phyloP scores from a whole-genome alignment of 164 flowering plant species.

The Stephania cephalantha region DNA sequence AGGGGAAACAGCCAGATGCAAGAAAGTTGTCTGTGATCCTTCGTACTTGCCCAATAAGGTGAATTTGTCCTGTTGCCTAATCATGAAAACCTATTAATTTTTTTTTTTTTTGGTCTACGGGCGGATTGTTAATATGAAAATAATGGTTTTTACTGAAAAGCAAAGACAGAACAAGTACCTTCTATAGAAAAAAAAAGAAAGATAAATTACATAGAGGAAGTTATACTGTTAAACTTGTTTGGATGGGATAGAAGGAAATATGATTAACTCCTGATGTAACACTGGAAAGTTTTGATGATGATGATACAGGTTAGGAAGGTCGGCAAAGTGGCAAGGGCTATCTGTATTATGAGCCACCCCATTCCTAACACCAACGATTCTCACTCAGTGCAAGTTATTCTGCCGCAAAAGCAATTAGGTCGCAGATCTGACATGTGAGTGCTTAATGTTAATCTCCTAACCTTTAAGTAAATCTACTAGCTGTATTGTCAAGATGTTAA shows the following conservation, averaged over 20 bases:
- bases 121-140: not conserved
- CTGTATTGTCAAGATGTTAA: too few relatives aligned
- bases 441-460: not conserved
- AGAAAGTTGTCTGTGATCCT: conserved; percentile 96
- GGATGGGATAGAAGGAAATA: not conserved
- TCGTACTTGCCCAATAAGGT: conserved; percentile 94
- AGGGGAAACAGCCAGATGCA: conserved; percentile 93
- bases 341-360: conserved; percentile 95
- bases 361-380: conserved; percentile 81
- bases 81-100: not conserved
- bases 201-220: not conserved
- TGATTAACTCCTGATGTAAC: not conserved
- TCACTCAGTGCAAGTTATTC: conserved; percentile 82
- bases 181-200: not conserved
- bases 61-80: conserved; percentile 12
- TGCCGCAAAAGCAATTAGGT: conserved; percentile 89
- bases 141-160: not conserved
- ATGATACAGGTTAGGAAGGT: conserved; percentile 75
- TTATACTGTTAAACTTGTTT: not conserved
- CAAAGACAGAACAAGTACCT: not conserved
- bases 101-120: not conserved
- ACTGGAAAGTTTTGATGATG: not conserved
- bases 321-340: conserved; percentile 90
- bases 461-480: not conserved
- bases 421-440: conserved; percentile 91